phyloP scores from a whole-genome alignment of 192 early-diverging fungal genomes.

The Borealophlyctis nickersoniae region DNA sequence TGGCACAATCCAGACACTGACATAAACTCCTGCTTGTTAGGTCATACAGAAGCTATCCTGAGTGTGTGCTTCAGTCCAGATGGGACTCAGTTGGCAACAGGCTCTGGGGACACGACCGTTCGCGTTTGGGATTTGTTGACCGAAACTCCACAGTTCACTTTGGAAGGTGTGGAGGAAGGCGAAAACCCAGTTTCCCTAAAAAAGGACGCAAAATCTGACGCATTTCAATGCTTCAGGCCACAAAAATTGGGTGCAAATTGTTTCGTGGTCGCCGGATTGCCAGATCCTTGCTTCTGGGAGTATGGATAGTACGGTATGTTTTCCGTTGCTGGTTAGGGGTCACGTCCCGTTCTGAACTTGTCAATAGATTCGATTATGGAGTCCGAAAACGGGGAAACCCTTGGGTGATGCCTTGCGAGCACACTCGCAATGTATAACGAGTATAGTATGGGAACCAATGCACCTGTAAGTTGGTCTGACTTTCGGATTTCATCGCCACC shows the following conservation, averaged over 20 bases:
- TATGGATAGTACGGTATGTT: slow-evolving; percentile 84
- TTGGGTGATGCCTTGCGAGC: slow-evolving; percentile 75
- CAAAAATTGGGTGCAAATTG: slow-evolving; percentile 86
- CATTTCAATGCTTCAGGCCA: slow-evolving; percentile 54
- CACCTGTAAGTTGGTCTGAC: slow-evolving; percentile 57
- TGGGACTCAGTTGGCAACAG: slow-evolving; percentile 86
- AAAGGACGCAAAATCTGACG: neutral
- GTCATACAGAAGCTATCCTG: slow-evolving; percentile 93
- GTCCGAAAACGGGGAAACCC: slow-evolving; percentile 78
- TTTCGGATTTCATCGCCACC: neutral
- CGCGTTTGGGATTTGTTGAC: slow-evolving; percentile 97
- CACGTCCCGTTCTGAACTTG: neutral
- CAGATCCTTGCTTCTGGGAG: slow-evolving; percentile 81
- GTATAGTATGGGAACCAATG: slow-evolving; percentile 90
- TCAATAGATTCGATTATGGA: slow-evolving; percentile 72
- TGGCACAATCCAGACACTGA: too few relatives aligned
- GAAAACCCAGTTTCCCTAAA: slow-evolving; percentile 6
- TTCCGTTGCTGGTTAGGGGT: neutral
- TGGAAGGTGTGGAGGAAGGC: slow-evolving; percentile 43
- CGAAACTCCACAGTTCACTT: slow-evolving; percentile 85
- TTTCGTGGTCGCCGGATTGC: slow-evolving; percentile 92
- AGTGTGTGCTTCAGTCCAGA: slow-evolving; percentile 87
- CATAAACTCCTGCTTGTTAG: slow-evolving; percentile 23
- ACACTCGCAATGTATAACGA: slow-evolving; percentile 87
- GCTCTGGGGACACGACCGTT: slow-evolving; percentile 92